Conservation (phyloP, 345 rosid genomes). For the Linum usitatissimum region DNA sequence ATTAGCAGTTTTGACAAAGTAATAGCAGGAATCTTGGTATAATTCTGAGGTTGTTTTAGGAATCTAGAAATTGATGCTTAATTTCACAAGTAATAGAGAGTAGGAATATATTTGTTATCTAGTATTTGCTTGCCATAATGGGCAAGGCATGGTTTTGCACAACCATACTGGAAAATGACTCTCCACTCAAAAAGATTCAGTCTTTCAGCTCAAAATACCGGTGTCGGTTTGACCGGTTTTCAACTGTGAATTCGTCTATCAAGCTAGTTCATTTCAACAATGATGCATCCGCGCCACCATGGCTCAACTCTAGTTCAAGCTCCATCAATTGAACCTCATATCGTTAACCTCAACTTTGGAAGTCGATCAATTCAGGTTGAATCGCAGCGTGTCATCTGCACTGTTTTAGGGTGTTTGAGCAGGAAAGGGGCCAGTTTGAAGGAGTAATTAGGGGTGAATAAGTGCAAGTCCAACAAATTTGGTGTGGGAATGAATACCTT, state of each 20-base stretch:
- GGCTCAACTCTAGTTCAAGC: no score
- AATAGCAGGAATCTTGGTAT: background rate
- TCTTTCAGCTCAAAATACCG: no score
- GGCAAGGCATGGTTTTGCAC: background rate
- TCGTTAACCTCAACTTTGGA: no score
- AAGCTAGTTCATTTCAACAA: no score
- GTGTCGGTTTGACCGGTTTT: no score
- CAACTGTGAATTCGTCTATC: no score
- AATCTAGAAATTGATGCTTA: background rate
- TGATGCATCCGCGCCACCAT: no score
- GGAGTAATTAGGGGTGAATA: background rate
- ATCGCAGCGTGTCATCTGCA: no score
- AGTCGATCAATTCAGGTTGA: no score
- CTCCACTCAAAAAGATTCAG: background rate
- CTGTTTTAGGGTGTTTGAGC: background rate
- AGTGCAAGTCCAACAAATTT: constrained; percentile 1
- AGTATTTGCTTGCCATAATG: background rate
- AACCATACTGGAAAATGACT: background rate
- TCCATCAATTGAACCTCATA: no score
- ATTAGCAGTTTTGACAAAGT: background rate
- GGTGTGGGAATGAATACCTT: background rate
- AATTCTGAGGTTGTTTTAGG: background rate
- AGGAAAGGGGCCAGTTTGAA: background rate
- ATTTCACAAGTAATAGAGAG: no score
- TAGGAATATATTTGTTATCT: background rate